These are phyloP conservation scores for Pseudopithomyces chartarum DNA, from an alignment of 2,329 filamentous ascomycete species.

Conservation along the genomic window DNA sequence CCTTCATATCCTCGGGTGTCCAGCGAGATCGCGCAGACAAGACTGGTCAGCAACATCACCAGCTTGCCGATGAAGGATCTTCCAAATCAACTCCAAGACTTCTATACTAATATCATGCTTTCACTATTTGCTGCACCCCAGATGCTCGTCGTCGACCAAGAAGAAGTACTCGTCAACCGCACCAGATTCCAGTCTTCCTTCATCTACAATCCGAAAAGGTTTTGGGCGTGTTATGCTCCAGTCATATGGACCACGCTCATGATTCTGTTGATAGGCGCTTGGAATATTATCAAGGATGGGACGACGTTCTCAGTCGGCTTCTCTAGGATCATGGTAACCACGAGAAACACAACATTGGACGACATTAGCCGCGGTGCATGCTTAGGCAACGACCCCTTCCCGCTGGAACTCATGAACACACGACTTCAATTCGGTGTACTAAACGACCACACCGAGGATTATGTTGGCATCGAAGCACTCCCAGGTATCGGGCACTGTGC, in stretches of 20 bases:
- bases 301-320: constrained; percentile 42
- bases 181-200: constrained; percentile 35
- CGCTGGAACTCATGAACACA: constrained; percentile 43
- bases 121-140: constrained; percentile 42
- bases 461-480: constrained; percentile 22
- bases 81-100: constrained; percentile 25
- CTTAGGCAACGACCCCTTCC: constrained; percentile 47
- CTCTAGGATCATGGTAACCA: constrained; percentile 41
- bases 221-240: constrained; percentile 42
- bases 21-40: constrained; percentile 49
- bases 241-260: constrained; percentile 36
- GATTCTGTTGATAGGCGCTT: constrained; percentile 32
- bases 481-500: constrained; percentile 32
- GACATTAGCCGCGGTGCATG: constrained; percentile 48
- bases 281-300: constrained; percentile 41
- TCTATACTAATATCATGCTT: constrained; percentile 42
- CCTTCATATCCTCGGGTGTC: constrained; percentile 32
- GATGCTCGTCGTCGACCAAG: constrained; percentile 29
- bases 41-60: constrained; percentile 46
- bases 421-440: constrained; percentile 46
- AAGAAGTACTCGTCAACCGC: constrained; percentile 23
- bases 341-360: constrained; percentile 41
- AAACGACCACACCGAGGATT: constrained; percentile 33
- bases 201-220: constrained; percentile 32
- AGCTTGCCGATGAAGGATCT: constrained; percentile 32